phyloP scores from a whole-genome alignment of 2,329 filamentous ascomycete genomes.

The Aspergillus tubingensis region DNA sequence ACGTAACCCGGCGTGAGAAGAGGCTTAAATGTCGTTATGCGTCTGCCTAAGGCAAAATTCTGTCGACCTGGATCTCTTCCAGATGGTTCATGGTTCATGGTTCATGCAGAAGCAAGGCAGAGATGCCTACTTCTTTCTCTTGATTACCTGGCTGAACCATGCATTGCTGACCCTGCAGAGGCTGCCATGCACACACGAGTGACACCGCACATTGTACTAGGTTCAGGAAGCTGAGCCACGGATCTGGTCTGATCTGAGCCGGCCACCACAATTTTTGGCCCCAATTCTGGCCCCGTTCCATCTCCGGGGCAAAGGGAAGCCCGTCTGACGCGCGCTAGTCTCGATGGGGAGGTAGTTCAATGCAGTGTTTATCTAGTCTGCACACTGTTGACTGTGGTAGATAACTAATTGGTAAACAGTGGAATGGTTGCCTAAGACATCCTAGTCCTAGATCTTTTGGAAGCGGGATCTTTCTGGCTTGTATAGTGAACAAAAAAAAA shows the following conservation, averaged over 20 bases:
- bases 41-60: background rate
- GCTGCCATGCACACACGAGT: background rate
- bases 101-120: background rate
- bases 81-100: background rate
- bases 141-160: background rate
- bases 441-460: background rate
- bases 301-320: background rate
- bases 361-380: no score
- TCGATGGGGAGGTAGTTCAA: background rate
- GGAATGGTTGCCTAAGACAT: background rate
- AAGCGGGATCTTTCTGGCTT: background rate
- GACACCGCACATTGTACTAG: background rate
- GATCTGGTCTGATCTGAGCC: background rate
- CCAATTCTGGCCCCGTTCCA: constrained; percentile 5
- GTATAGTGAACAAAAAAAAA: no score
- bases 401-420: no score
- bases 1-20: background rate
- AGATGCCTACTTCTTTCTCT: background rate
- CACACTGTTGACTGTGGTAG: no score
- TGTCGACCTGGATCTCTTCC: background rate
- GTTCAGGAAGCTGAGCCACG: background rate
- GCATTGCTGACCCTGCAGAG: background rate
- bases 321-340: background rate
- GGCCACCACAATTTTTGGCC: background rate
- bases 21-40: no score